Conservation (phyloP, 805 yeast species). For the Metschnikowia borealis region DNA sequence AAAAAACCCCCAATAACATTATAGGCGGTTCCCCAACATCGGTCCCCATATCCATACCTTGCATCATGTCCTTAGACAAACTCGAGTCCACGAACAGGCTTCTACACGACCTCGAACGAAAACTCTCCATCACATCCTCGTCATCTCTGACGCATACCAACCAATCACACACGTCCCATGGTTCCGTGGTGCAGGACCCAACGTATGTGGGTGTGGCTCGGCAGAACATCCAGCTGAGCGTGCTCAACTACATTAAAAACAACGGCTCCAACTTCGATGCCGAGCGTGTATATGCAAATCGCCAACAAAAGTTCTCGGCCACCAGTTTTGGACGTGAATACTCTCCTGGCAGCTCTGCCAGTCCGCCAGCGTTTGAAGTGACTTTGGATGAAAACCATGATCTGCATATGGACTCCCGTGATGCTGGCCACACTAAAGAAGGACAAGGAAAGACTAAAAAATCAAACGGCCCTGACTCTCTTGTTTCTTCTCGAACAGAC, state of each 20-base stretch:
- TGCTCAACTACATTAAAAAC: constrained; percentile 31
- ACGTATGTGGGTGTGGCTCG: constrained; percentile 22
- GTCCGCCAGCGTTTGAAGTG: background rate
- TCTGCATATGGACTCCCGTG: background rate
- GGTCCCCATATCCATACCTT: background rate
- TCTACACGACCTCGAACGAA: constrained; percentile 32
- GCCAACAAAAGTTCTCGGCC: constrained; percentile 27
- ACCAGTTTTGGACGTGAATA: constrained; percentile 29
- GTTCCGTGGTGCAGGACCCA: constrained; percentile 20
- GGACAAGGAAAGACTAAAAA: no score
- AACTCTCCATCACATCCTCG: constrained; percentile 28
- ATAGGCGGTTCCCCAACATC: background rate
- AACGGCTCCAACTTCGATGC: constrained; percentile 26
- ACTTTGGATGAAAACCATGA: background rate
- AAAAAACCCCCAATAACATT: no score
- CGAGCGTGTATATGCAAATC: constrained; percentile 34
- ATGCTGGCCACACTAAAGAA: background rate
- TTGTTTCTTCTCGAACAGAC: no score
- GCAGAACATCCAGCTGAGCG: constrained; percentile 29
- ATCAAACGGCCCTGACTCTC: no score
- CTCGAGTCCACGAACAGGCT: constrained; percentile 27
- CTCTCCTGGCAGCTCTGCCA: constrained; percentile 10
- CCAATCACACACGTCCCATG: constrained; percentile 13
- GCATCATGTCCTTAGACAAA: constrained; percentile 10
- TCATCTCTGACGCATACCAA: constrained; percentile 27